These are phyloP conservation scores for Mortierella claussenii DNA, from an alignment of 192 early-diverging fungal genomes.

Conservation along the genomic window DNA sequence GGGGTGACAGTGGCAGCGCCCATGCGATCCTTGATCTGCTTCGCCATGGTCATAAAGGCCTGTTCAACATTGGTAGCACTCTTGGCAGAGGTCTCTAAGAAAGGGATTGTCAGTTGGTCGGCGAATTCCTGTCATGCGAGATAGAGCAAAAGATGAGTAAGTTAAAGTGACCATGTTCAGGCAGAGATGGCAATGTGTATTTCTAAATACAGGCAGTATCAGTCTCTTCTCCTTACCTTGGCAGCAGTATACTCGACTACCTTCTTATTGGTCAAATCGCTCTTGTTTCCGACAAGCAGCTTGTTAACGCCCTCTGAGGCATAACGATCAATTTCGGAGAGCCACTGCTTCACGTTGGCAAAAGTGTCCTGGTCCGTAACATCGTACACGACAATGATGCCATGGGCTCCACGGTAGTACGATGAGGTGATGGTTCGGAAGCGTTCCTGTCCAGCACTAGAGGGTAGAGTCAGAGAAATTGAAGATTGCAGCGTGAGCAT, in stretches of 20 bases:
- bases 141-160: not conserved
- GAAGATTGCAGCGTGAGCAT: too few species aligned
- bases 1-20: slow-evolving; percentile 60
- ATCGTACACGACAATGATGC: slow-evolving; percentile 99
- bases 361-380: slow-evolving; percentile 97
- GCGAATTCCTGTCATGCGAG: slow-evolving; percentile 97
- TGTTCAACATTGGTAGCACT: slow-evolving; percentile 98
- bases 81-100: slow-evolving; percentile 98
- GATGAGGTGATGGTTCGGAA: slow-evolving; percentile 99
- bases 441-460: slow-evolving; percentile 98
- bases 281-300: slow-evolving; percentile 98
- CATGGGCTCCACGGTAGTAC: slow-evolving; percentile 98
- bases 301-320: slow-evolving; percentile 98
- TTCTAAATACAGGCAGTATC: not conserved
- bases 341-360: slow-evolving; percentile 97
- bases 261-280: slow-evolving; percentile 93
- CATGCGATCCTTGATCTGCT: slow-evolving; percentile 98
- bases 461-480: slow-evolving; percentile 56
- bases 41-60: slow-evolving; percentile 99
- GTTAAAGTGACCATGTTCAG: not conserved
- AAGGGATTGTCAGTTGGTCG: slow-evolving; percentile 86
- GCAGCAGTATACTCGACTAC: slow-evolving; percentile 76
- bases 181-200: not conserved
- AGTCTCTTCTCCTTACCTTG: slow-evolving; percentile 59
- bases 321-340: slow-evolving; percentile 98